Conservation (phyloP, 2,329 filamentous ascomycete species). For the Fusarium sp. region DNA sequence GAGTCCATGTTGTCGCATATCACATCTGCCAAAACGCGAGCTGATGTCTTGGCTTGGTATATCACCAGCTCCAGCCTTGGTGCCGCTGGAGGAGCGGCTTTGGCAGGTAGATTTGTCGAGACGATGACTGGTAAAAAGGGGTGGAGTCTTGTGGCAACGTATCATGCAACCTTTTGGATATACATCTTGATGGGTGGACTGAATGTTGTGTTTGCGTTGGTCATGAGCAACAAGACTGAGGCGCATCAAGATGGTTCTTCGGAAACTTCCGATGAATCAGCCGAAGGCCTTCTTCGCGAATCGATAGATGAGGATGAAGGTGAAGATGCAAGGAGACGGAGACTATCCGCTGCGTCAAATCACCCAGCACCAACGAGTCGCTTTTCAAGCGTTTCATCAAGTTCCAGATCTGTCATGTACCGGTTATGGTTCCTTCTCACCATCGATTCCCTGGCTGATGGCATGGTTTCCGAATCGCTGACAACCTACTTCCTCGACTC, state of each 20-base stretch:
- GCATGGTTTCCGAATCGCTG: constrained; percentile 71
- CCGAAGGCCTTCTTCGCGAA: constrained; percentile 47
- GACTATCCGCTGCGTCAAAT: constrained; percentile 14
- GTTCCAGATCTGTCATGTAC: constrained; percentile 71
- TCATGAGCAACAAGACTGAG: constrained; percentile 66
- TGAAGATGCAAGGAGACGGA: constrained; percentile 14
- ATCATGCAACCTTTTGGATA: constrained; percentile 70
- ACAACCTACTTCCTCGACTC: constrained; percentile 70
- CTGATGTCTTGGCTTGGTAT: constrained; percentile 77
- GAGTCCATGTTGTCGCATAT: constrained; percentile 74
- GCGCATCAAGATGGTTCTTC: constrained; percentile 49
- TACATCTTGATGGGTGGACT: constrained; percentile 68
- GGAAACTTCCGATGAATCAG: constrained; percentile 37
- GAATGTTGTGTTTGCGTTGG: constrained; percentile 61
- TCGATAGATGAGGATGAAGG: constrained; percentile 37
- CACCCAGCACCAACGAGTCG: constrained; percentile 49
- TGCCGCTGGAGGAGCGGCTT: constrained; percentile 65
- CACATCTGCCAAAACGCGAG: constrained; percentile 65
- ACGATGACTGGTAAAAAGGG: constrained; percentile 59
- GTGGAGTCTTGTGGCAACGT: constrained; percentile 65
- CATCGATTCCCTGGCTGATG: constrained; percentile 74
- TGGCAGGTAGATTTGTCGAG: constrained; percentile 65
- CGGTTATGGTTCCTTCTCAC: constrained; percentile 74
- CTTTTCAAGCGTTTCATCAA: constrained; percentile 68
- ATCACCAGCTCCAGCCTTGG: constrained; percentile 69